Evolutionary conservation across 73 alveolate genomes (phyloP).

Genomic region (Paramecium octaurelia): DNA sequence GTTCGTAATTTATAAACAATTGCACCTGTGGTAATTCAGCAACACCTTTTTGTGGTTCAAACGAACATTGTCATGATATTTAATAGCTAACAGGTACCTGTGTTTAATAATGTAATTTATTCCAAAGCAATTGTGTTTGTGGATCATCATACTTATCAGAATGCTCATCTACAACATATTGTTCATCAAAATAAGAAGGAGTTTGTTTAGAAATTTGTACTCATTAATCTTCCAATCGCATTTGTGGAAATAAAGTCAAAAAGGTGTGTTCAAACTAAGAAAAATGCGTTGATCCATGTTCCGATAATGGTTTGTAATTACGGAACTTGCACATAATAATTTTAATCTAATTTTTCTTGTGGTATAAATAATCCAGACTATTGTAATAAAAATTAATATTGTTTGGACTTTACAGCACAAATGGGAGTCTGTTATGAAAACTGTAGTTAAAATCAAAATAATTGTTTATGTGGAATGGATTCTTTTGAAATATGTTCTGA

Average conservation of each 20-base stretch:
- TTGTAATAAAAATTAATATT: not conserved
- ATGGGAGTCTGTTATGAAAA: not conserved
- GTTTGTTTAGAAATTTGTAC: not conserved
- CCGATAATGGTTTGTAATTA: not conserved
- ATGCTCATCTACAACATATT: not conserved
- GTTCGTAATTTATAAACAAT: not conserved
- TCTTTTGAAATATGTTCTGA: not conserved
- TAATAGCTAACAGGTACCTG: not conserved
- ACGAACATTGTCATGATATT: not conserved
- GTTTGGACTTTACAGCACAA: not conserved
- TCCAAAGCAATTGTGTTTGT: not conserved
- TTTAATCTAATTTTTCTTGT: not conserved
- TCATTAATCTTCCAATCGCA: not conserved
- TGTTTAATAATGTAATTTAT: not conserved
- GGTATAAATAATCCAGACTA: not conserved
- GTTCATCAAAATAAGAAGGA: not conserved
- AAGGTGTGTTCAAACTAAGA: not conserved
- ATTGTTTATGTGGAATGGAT: not conserved
- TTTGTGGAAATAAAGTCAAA: not conserved
- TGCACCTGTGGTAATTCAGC: not conserved
- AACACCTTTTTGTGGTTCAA: not conserved
- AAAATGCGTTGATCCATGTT: not conserved
- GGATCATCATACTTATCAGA: not conserved
- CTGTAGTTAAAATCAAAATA: not conserved
- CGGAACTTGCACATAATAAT: not conserved